Base-by-base conservation (phyloP, 208 protist species). In the Zelonia costaricensis region DNA sequence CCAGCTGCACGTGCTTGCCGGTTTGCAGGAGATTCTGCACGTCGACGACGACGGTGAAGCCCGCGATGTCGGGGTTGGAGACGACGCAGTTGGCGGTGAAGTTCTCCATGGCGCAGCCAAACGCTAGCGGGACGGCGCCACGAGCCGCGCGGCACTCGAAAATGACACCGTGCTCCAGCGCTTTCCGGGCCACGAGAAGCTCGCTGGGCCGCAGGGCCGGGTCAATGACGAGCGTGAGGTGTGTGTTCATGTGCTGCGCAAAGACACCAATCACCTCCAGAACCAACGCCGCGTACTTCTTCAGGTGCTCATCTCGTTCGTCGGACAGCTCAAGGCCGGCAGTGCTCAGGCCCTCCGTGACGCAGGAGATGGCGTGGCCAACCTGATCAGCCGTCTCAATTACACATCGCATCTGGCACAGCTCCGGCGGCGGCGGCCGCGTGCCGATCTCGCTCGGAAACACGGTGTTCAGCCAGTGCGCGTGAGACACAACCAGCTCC, bases 401-500 rank as follows among this genome's bases (percentile, higher is more conserved):
- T 5, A 46, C 47, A 25, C 60, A 62, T 12, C 54, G 65, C 56
- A 80, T 35, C 22, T 73, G 39, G 20, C 57, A 44, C 40, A 89
- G 39, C 25, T 54, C 51, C 20, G 67, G 48, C n/a, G 70, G 72
- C 6, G 70, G 68, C 25, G 61, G 22, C 1, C 69, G 62, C 18
- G 57, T 66, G n/a, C 75, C 74, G 51, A 78, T 28, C 60, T 80
- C 66, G 2, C 15, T 63, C 3, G 69, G 71, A 55, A 74, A 76
- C 20, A 74, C 73, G n/a, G 80, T 75, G 35, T 84, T 79, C 25
- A 94, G 62, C 88, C 84, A 91, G 35, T 81, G 39, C 13, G 76
- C 84, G 62, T 91, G 84, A n/a, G 88, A 91, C 16, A 94, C 65
- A 16, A 87, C 62, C 36, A 94, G 71, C 49, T 84, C 70, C n/a